A percentile compares a stretch with the other conserved stretches of the same genome.
These are phyloP conservation scores for Polychytrium aggregatum DNA, from an alignment of 192 early-diverging fungal species.

Conservation along the genomic window DNA sequence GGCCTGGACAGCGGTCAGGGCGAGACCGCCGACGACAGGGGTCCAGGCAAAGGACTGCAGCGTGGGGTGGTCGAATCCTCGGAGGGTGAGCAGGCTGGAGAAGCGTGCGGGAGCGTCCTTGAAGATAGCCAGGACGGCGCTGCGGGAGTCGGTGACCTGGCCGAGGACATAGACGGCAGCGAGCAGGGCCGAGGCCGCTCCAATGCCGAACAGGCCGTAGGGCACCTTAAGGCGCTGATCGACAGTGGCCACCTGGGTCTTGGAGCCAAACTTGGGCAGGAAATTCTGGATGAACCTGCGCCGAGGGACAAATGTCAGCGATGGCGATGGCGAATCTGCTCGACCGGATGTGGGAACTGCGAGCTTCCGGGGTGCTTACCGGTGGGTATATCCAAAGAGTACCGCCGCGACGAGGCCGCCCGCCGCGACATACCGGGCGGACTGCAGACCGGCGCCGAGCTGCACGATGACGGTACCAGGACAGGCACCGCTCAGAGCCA, in stretches of 20 bases:
- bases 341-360: no score
- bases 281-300: no score
- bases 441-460: conserved; percentile 12
- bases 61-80: no score
- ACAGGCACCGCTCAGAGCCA: conserved; percentile 19
- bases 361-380: no score
- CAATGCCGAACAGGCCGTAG: background rate
- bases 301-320: background rate
- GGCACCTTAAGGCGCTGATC: background rate
- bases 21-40: conserved; percentile 14
- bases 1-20: conserved; percentile 7
- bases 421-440: conserved; percentile 1
- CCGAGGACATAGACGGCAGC: no score
- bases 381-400: conserved; percentile 11
- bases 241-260: conserved; percentile 1
- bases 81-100: no score
- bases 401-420: conserved; percentile 10
- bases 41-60: conserved; percentile 18
- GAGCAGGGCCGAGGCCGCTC: background rate
- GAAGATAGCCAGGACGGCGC: no score
- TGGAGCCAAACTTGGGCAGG: no score
- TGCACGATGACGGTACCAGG: conserved; percentile 21
- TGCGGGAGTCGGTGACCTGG: no score
- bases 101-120: no score
- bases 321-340: no score